These are phyloP conservation scores for Rosellinia necatrix DNA, from an alignment of 2,329 filamentous ascomycete genomes.

Conservation along the genomic window DNA sequence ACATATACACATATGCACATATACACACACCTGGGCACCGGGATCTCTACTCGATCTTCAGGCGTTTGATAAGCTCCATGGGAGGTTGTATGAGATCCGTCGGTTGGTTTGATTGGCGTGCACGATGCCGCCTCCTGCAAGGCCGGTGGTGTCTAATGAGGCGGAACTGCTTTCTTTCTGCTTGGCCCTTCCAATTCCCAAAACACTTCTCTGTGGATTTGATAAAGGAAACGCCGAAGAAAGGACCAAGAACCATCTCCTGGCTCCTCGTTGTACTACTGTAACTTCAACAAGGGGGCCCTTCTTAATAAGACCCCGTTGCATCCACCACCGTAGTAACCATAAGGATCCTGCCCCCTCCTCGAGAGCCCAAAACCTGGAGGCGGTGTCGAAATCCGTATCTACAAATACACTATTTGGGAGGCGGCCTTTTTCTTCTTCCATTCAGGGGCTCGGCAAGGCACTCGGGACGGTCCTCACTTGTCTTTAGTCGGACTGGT, in stretches of 20 bases:
- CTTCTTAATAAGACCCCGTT: constrained; percentile 17
- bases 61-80: constrained; percentile 14
- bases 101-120: not conserved
- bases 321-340: constrained; percentile 25
- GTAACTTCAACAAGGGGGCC: constrained; percentile 16
- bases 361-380: constrained; percentile 9
- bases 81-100: constrained; percentile 1
- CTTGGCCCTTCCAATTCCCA: not conserved
- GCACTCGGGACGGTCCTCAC: too few species aligned
- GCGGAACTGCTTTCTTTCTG: constrained; percentile 15
- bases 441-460: constrained; percentile 13
- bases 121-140: not conserved
- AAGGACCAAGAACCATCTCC: constrained; percentile 7
- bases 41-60: not conserved
- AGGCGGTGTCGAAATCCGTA: constrained; percentile 15
- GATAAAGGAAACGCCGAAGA: constrained; percentile 13
- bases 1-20: not conserved
- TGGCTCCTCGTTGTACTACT: constrained; percentile 1
- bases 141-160: constrained; percentile 1
- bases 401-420: not conserved
- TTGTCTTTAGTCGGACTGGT: too few species aligned
- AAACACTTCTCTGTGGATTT: constrained; percentile 2
- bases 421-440: constrained; percentile 4
- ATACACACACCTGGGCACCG: not conserved
- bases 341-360: constrained; percentile 19